A percentile compares a stretch with the other conserved stretches of the same genome.
phyloP scores from a whole-genome alignment of 2,329 filamentous ascomycete genomes.

The Fusarium fracticaudum region DNA sequence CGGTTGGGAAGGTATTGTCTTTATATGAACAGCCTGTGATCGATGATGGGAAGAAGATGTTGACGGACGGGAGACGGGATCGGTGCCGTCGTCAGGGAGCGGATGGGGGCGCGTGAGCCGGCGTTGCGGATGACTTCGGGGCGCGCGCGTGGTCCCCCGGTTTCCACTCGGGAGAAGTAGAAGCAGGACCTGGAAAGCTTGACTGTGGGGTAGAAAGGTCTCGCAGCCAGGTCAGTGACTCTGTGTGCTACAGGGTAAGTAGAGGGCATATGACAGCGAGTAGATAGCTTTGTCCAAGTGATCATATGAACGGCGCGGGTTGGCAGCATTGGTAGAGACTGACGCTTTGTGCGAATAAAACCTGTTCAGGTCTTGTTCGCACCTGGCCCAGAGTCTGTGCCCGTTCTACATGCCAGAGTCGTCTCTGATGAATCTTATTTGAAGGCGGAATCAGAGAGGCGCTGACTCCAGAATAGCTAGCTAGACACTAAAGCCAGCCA shows the following conservation, averaged over 20 bases:
- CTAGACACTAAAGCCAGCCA: not conserved
- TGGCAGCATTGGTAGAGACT: not conserved
- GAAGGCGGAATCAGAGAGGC: not conserved
- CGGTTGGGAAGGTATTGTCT: constrained; percentile 22
- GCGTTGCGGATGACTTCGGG: constrained; percentile 47
- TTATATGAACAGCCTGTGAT: constrained; percentile 6
- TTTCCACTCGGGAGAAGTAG: constrained; percentile 29
- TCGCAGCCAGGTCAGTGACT: constrained; percentile 2
- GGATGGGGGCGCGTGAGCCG: constrained; percentile 43
- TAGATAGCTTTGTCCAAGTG: not conserved
- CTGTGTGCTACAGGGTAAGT: constrained; percentile 13
- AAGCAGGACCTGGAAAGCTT: constrained; percentile 24
- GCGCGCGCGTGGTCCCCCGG: constrained; percentile 39
- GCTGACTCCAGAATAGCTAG: not conserved
- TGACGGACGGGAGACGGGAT: constrained; percentile 17
- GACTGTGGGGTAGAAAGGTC: constrained; percentile 25
- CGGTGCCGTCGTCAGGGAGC: constrained; percentile 32
- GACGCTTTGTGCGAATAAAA: not conserved
- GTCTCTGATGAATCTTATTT: not conserved
- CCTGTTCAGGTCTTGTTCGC: not conserved
- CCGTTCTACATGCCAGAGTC: not conserved
- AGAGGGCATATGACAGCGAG: not conserved
- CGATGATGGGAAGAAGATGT: constrained; percentile 8
- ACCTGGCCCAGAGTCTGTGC: not conserved
- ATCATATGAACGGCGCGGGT: not conserved